These are phyloP conservation scores for Yamadazyma akitaensis DNA, from an alignment of 805 yeast species.

Conservation along the genomic window DNA sequence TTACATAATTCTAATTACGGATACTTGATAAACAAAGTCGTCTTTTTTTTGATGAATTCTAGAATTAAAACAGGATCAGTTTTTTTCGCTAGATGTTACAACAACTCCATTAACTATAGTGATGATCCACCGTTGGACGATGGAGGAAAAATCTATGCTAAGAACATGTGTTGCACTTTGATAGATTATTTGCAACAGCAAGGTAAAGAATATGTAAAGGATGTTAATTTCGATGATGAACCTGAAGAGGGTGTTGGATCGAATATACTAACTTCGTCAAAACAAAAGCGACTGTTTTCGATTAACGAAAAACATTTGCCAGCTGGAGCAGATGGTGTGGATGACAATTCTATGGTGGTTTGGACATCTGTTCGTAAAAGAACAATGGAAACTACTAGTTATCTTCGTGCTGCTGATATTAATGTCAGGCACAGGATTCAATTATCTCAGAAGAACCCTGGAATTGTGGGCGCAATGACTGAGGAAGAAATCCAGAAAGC, in stretches of 20 bases:
- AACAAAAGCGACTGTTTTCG: constrained; percentile 17
- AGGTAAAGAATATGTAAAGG: constrained; percentile 27
- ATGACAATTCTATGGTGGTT: constrained; percentile 66
- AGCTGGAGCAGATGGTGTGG: constrained; percentile 54
- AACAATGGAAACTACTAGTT: constrained; percentile 74
- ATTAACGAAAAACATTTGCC: constrained; percentile 41
- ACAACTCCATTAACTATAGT: constrained; percentile 54
- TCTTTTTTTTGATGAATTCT: constrained; percentile 87
- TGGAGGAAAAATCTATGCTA: constrained; percentile 69
- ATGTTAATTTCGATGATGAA: constrained; percentile 1
- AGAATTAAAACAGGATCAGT: constrained; percentile 84
- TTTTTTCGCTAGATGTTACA: constrained; percentile 83
- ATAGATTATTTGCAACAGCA: constrained; percentile 31
- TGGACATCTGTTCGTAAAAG: constrained; percentile 93
- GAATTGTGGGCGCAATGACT: constrained; percentile 70
- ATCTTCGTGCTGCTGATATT: constrained; percentile 55
- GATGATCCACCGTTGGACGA: constrained; percentile 80
- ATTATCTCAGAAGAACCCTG: constrained; percentile 85
- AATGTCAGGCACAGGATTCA: constrained; percentile 74
- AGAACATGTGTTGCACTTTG: constrained; percentile 58
- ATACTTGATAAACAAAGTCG: constrained; percentile 84
- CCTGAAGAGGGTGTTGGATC: constrained; percentile 7
- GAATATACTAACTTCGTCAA: constrained; percentile 3
- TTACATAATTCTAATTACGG: constrained; percentile 82
- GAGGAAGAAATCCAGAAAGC: constrained; percentile 54